Base-by-base conservation (phyloP, 495 filamentous ascomycete species). In the Halenospora varia region DNA sequence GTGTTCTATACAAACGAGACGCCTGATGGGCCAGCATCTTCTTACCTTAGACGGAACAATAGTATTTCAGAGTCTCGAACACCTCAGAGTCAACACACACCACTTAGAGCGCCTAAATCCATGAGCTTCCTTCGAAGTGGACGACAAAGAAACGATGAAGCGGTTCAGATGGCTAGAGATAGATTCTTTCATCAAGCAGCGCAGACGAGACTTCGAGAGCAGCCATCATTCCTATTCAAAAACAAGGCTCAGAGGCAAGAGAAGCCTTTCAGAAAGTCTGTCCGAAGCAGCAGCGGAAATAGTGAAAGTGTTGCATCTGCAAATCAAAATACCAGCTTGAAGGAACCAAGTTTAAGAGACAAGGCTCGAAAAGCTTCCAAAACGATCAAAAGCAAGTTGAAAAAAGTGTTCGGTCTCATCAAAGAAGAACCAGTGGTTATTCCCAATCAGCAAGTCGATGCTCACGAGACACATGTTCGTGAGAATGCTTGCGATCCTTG, bases 301-400 rank as follows among this genome's bases (percentile, higher is more conserved):
- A 72, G 64, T 24, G 62, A 68, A 62, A 72, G 68, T 47, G 57
- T 64, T 23, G 50, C 59, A 20, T 69, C 73, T 15, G 24, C 66
- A 48, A 47, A 61, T 26, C 40, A 64, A 13, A 19, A 53, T 0
- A 17, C 55, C 15, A 25, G 35, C 4, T 17, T 55, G 0, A 76
- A 71, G 41, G 64, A 68, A 19, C 70, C 62, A 17, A 70, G 70
- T 10, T 60, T 86, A 26, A 78, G 77, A 56, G 65, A 63, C 3
- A 81, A 73, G 66, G 81, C 84, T 8, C 79, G 85, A 47, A 80
- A 77, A 18, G 76, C 85, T 10, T 89, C 87, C 0, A 73, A 71
- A 19, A 78, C 77, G 1, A 73, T 90, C 61, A 88, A 82, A 61
- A 77, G 77, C 40, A 83, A 79, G 44, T 73, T 89, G 3, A 85